Percentiles rank a stretch among this genome's conserved stretches.
Evolutionary conservation across 768 basidiomycete species (phyloP).

Genomic region (Sistotremastrum niveocremeum): DNA sequence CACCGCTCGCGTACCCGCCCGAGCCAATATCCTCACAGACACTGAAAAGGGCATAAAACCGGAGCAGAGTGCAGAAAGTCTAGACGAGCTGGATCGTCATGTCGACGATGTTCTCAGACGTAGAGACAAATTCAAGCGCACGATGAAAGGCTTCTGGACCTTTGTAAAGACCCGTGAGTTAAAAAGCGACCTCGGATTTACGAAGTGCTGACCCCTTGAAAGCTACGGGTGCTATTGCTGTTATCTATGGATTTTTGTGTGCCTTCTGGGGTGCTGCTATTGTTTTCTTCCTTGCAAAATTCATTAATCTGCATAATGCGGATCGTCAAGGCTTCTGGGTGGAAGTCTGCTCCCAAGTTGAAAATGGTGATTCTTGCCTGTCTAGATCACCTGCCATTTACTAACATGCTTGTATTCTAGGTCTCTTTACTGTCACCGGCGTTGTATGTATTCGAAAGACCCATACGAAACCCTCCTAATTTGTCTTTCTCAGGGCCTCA

Average conservation of each 20-base stretch:
- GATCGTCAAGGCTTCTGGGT: slow-evolving; percentile 72
- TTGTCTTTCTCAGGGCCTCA: slow-evolving; percentile 27
- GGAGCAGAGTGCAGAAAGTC: slow-evolving; percentile 14
- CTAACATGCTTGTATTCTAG: slow-evolving; percentile 17
- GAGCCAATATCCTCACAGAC: slow-evolving; percentile 10
- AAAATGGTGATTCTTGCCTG: slow-evolving; percentile 37
- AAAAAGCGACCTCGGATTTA: not conserved
- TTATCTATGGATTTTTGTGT: slow-evolving; percentile 65
- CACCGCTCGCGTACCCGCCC: slow-evolving; percentile 3
- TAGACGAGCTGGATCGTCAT: slow-evolving; percentile 51
- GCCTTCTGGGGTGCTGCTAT: slow-evolving; percentile 85
- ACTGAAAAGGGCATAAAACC: slow-evolving; percentile 19
- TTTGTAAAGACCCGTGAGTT: slow-evolving; percentile 72
- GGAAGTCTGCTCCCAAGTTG: slow-evolving; percentile 63
- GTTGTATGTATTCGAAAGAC: slow-evolving; percentile 22
- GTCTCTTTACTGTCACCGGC: slow-evolving; percentile 68
- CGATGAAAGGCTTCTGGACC: slow-evolving; percentile 60
- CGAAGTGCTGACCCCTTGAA: slow-evolving; percentile 1
- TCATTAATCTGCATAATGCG: slow-evolving; percentile 58
- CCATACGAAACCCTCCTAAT: not conserved
- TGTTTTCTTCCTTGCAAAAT: slow-evolving; percentile 52
- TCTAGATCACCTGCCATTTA: not conserved
- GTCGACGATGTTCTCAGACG: slow-evolving; percentile 62
- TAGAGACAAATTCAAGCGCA: slow-evolving; percentile 43
- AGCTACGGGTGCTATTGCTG: slow-evolving; percentile 37